Evolutionary conservation across 2,329 filamentous ascomycete genomes (phyloP), one percentile per base, ranked within the genome.

Genomic region (Clonostachys rhizophaga): DNA sequence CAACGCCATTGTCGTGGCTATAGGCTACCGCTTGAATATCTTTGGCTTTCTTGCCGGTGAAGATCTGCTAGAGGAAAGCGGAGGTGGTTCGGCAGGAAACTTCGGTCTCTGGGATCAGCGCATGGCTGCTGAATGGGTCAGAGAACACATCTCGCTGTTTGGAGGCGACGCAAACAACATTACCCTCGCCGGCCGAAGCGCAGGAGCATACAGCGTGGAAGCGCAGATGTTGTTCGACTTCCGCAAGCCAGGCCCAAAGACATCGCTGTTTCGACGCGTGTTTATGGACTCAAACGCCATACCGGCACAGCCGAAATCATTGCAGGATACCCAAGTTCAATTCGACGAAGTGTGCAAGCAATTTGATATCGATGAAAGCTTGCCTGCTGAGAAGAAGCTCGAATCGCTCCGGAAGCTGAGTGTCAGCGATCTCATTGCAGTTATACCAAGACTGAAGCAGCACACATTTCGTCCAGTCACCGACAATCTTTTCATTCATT

Each of bases 121-220:
- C 3, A 58, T 72, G 12, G 75, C 75, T 1, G 57, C 77, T 9
- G 64, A 76, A 54, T 81, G 77, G 76, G 68, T 76, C 0, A 63
- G 73, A 34, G 57, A 68, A 6, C 70, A 78, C 49, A 74, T 79
- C 43, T 52, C 57, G 5, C 47, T 57, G 17, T 76, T 77, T 47
- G 68, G 68, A 9, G 75, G 75, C 4, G 68, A 78, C 50, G 49
- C 67, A 0, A 49, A 54, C n/a, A 69, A 72, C 45, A 67, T 78
- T 39, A 75, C 69, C 0, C 61, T 73, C 2, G 66, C 63, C 5
- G 71, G 68, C 5, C 59, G 68, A 5, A 71, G 67, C 46, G 72
- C 72, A 3, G 71, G 72, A 5, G 67, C 70, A 0, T 72, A 72
- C 52, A 63, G 64, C 48, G 66, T 63, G 5, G 63, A 72, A 24